Percentiles rank a stretch among this genome's conserved stretches.
Conservation (phyloP, 2,329 filamentous ascomycete genomes). For the Ceratocystis cubensis region DNA sequence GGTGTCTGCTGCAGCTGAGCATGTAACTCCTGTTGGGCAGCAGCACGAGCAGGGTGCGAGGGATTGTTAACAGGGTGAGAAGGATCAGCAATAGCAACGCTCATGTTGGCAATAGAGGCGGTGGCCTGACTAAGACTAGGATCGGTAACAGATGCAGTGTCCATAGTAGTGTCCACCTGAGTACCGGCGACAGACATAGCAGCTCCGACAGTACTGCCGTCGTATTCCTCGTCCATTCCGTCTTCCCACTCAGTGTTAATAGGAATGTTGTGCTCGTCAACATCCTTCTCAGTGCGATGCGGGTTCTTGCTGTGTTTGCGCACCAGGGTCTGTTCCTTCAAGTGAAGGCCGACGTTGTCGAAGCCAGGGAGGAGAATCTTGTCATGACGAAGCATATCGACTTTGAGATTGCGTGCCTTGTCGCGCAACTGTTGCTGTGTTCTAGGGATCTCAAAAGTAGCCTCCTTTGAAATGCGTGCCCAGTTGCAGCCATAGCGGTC, state of each 20-base stretch:
- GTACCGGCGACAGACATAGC: not conserved
- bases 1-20: constrained; percentile 15
- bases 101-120: constrained; percentile 13
- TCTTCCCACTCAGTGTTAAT: constrained; percentile 29
- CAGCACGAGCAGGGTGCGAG: constrained; percentile 5
- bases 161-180: constrained; percentile 5
- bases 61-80: constrained; percentile 12
- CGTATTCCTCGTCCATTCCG: constrained; percentile 20
- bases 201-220: not conserved
- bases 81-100: constrained; percentile 10
- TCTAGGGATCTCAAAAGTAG: constrained; percentile 27
- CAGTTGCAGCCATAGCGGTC: constrained; percentile 21
- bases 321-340: constrained; percentile 37
- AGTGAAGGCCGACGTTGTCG: constrained; percentile 37
- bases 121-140: constrained; percentile 16
- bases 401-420: constrained; percentile 46
- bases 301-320: constrained; percentile 37
- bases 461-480: constrained; percentile 20
- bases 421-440: constrained; percentile 46
- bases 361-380: constrained; percentile 36
- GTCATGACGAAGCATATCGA: constrained; percentile 38
- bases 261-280: constrained; percentile 31
- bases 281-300: constrained; percentile 35
- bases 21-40: constrained; percentile 16
- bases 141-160: constrained; percentile 18